Percentiles rank a stretch among this genome's conserved stretches.
Conservation (phyloP, 1,284 basidiomycete genomes). For the Puccinia coronata region DNA sequence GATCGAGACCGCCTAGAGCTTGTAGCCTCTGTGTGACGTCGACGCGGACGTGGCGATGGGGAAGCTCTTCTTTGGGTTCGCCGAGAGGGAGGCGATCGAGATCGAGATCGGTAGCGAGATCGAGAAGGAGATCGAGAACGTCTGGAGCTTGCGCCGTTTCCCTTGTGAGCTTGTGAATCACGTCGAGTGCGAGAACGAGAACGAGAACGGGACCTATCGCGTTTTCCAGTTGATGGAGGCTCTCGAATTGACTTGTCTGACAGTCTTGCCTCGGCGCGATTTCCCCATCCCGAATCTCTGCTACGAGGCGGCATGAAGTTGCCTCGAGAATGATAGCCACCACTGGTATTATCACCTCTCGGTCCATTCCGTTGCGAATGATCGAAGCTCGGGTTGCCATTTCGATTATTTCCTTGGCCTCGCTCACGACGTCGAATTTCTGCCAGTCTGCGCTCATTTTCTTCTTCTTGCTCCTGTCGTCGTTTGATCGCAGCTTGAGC, state of each 20-base stretch:
- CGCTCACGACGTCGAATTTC: conserved; percentile 54
- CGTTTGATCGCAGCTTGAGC: conserved; percentile 66
- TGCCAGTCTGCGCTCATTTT: conserved; percentile 55
- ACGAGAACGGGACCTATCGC: conserved; percentile 4
- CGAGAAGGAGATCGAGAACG: conserved; percentile 12
- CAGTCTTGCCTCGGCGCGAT: not conserved
- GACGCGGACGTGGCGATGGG: conserved; percentile 10
- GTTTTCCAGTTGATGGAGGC: not conserved
- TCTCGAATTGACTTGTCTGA: not conserved
- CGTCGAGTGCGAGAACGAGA: not conserved
- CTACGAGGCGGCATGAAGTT: conserved; percentile 38
- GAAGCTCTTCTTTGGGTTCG: not conserved
- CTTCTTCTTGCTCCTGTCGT: conserved; percentile 65
- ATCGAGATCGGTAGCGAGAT: conserved; percentile 21
- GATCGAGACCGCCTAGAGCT: not conserved
- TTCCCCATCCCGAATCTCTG: conserved; percentile 44
- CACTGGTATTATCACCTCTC: not conserved
- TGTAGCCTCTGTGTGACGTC: not conserved
- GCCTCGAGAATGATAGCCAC: conserved; percentile 6
- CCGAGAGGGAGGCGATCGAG: not conserved
- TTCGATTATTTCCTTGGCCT: conserved; percentile 51
- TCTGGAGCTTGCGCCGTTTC: not conserved
- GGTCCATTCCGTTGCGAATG: conserved; percentile 26
- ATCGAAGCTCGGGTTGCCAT: not conserved
- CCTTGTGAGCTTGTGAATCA: conserved; percentile 6